Percentiles rank a stretch among this genome's conserved stretches.
Conservation (phyloP, 1,284 basidiomycete species). For the Schizophyllum amplum region DNA sequence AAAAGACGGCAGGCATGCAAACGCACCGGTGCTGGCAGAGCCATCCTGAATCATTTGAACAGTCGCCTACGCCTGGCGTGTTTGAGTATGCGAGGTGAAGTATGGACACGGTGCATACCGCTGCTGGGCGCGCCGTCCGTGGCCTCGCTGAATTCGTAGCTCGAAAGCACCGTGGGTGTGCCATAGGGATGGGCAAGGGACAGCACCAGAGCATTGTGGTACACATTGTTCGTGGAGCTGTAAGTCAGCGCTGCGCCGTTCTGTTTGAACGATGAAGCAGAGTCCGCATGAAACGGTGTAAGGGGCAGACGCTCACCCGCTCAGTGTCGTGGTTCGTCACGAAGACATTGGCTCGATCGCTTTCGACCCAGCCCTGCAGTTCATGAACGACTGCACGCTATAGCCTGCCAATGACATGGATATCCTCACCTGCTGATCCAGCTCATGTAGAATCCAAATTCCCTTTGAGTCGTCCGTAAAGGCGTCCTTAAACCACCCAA, state of each 20-base stretch:
- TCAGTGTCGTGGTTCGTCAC: slow-evolving; percentile 68
- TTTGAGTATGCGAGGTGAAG: too few species aligned
- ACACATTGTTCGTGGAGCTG: slow-evolving; percentile 57
- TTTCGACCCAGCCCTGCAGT: slow-evolving; percentile 46
- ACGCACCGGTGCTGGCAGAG: slow-evolving; percentile 58
- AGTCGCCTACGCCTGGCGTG: background rate
- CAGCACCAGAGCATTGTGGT: slow-evolving; percentile 52
- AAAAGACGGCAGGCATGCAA: too few species aligned
- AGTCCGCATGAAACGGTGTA: background rate
- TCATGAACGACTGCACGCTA: background rate
- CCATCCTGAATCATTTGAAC: slow-evolving; percentile 38
- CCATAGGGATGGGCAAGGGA: too few species aligned
- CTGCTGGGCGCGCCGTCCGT: slow-evolving; percentile 50
- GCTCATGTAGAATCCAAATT: slow-evolving; percentile 43
- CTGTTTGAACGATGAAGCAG: slow-evolving; percentile 21
- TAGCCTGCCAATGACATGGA: background rate
- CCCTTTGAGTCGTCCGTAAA: slow-evolving; percentile 37
- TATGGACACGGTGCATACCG: slow-evolving; percentile 18
- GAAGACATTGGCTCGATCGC: slow-evolving; percentile 53
- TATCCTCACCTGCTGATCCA: slow-evolving; percentile 42
- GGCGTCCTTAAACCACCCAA: slow-evolving; percentile 30
- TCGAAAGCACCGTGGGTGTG: slow-evolving; percentile 55
- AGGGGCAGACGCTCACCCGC: slow-evolving; percentile 32
- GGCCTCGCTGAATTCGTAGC: slow-evolving; percentile 42
- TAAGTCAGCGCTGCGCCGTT: slow-evolving; percentile 45